Base-by-base conservation (phyloP, 768 basidiomycete genomes). In the Leccinum uliginosum region DNA sequence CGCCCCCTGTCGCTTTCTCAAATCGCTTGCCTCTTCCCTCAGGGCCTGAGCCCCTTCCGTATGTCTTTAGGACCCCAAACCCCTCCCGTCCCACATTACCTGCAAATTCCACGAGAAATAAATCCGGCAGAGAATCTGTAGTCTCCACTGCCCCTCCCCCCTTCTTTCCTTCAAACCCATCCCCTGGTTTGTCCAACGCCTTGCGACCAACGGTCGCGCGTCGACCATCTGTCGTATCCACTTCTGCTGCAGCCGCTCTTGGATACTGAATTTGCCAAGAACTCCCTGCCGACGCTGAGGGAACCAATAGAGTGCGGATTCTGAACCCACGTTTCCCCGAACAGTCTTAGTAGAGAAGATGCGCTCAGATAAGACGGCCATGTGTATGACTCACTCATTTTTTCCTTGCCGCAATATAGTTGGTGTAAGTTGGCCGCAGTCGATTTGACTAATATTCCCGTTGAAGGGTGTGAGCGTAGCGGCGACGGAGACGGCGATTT, bases 191-290 rank as follows among this genome's bases (percentile, higher is more conserved):
- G 26, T 71, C 75, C 38, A 69, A 66, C 35, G 62, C 73, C 7
- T 51, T 76, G 48, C 65, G 76, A 51, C 73, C 76, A 9, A 66
- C 75, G n/a, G 62, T 69, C 50, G 65, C 51, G 12, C 74, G 79
- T 50, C 74, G 76, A 14, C 81, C 80, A 10, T 78, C 79, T 10
- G 77, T 80, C 58, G 75, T 76, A 19, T 72, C 72, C 10, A 70
- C 71, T 56, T 75, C 67, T 15, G 55, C 64, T 9, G 63, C 74
- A 12, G 40, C 55, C 14, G 40, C n/a, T n/a, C 40, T 26, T 52
- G 10, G 24, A 29, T 30, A 38, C 21, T 43, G 55, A 53, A 50
- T 26, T 40, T 59, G 57, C 17, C 32, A 6, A 43, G 40, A n/a
- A 21, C 10, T 38, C 27, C 23, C 14, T 35, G 8, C 27, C 12